phyloP scores from a whole-genome alignment of 345 rosid species.

The Mercurialis annua region DNA sequence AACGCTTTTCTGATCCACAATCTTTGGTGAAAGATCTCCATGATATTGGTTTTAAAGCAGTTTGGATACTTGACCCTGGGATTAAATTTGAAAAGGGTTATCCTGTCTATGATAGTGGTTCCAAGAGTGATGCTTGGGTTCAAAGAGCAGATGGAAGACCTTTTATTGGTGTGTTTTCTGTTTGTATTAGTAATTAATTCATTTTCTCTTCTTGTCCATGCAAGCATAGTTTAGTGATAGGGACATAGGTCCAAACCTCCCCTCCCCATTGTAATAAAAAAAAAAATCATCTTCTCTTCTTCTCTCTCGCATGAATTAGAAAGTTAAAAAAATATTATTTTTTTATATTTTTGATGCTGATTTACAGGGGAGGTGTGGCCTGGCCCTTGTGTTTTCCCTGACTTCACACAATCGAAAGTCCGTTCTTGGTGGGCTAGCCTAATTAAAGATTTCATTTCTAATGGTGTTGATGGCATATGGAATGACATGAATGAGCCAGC shows the following conservation, averaged over 20 bases:
- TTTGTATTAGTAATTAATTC: constrained; percentile 5
- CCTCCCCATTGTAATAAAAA: no score
- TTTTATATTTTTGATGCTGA: constrained; percentile 12
- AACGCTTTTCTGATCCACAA: constrained; percentile 61
- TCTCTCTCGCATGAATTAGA: no score
- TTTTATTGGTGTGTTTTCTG: constrained; percentile 50
- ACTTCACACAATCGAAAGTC: constrained; percentile 67
- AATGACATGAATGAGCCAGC: constrained; percentile 98
- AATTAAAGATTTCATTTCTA: constrained; percentile 68
- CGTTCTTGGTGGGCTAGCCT: constrained; percentile 87
- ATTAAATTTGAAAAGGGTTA: constrained; percentile 77
- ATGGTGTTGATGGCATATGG: constrained; percentile 97
- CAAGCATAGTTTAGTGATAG: no score
- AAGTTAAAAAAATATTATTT: background rate
- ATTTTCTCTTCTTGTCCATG: background rate
- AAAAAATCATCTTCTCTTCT: no score
- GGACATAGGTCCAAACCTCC: no score
- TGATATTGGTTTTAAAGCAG: constrained; percentile 68
- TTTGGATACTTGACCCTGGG: constrained; percentile 98
- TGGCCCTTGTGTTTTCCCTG: constrained; percentile 87
- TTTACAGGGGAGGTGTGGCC: constrained; percentile 93
- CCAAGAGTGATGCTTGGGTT: constrained; percentile 62
- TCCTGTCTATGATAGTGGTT: constrained; percentile 62
- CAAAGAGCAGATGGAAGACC: constrained; percentile 58
- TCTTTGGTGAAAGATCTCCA: constrained; percentile 61